Conservation (phyloP, 306 rosid species). For the Dalbergia oliveri region DNA sequence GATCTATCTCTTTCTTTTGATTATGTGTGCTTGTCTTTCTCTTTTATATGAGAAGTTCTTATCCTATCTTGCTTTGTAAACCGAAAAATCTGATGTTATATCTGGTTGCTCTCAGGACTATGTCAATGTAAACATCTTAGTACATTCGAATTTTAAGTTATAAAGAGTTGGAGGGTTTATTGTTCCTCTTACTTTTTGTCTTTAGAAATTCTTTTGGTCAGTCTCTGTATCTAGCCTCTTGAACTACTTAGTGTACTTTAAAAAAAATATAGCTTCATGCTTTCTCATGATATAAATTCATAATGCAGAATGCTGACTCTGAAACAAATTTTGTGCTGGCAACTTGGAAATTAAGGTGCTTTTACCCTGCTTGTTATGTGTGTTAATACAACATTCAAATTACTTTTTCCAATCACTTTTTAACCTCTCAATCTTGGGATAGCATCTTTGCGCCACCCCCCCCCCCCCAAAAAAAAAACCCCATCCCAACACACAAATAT, state of each 20-base stretch:
- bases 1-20: not conserved
- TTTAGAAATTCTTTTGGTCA: conserved; percentile 4
- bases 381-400: conserved; percentile 13
- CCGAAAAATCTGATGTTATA: conserved; percentile 1
- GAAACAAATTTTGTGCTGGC: conserved; percentile 65
- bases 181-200: not conserved
- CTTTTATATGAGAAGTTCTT: conserved; percentile 1
- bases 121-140: conserved; percentile 9
- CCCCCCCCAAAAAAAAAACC: no score
- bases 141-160: not conserved
- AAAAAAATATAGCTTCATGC: conserved; percentile 21
- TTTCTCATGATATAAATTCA: conserved; percentile 37
- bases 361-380: conserved; percentile 33
- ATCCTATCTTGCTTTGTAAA: not conserved
- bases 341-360: conserved; percentile 89
- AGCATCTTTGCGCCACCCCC: not conserved
- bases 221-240: conserved; percentile 37
- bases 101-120: not conserved
- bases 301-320: conserved; percentile 63
- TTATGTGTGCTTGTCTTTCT: not conserved
- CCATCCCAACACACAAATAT: not conserved
- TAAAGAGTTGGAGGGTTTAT: conserved; percentile 1
- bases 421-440: not conserved
- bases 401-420: not conserved
- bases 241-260: conserved; percentile 6